phyloP scores from a whole-genome alignment of 148 eudicot species.

The Chenopodium berlandieri region DNA sequence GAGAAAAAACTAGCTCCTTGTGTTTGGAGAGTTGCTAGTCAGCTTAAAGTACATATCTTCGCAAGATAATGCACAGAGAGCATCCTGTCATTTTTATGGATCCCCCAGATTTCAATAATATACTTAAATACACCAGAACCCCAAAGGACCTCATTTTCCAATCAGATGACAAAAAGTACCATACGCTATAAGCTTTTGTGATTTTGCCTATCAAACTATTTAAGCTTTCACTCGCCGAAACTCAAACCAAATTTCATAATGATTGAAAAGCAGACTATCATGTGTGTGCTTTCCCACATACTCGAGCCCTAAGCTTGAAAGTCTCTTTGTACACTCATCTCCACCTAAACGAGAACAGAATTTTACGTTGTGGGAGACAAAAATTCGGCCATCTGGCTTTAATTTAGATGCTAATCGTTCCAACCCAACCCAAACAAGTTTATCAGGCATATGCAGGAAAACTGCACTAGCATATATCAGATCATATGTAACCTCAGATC shows the following conservation, averaged over 20 bases:
- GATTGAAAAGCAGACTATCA: constrained; percentile 91
- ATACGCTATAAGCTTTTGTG: not conserved
- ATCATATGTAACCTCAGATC: constrained; percentile 56
- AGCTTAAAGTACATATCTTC: constrained; percentile 9
- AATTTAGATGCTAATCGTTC: constrained; percentile 65
- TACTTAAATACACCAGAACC: not conserved
- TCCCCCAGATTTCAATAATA: constrained; percentile 3
- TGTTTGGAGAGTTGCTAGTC: constrained; percentile 4
- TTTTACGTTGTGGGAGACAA: constrained; percentile 87
- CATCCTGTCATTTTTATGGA: not conserved
- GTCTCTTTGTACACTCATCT: constrained; percentile 76
- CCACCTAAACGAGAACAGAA: constrained; percentile 96
- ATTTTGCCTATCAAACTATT: not conserved
- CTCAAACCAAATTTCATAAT: constrained; percentile 94
- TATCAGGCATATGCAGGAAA: constrained; percentile 92
- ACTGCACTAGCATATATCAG: constrained; percentile 96
- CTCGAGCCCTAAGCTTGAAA: constrained; percentile 69
- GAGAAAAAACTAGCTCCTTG: constrained; percentile 5
- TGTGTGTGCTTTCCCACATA: constrained; percentile 79
- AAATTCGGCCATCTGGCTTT: constrained; percentile 84
- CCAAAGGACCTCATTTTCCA: not conserved
- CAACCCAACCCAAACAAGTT: constrained; percentile 91
- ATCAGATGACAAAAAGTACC: not conserved
- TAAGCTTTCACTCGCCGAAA: constrained; percentile 60
- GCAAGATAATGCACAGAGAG: not conserved